Percentiles rank a stretch among this genome's conserved stretches.
These are phyloP conservation scores for Arthrobotrys entomopaga DNA, from an alignment of 2,329 filamentous ascomycete species.

Conservation along the genomic window DNA sequence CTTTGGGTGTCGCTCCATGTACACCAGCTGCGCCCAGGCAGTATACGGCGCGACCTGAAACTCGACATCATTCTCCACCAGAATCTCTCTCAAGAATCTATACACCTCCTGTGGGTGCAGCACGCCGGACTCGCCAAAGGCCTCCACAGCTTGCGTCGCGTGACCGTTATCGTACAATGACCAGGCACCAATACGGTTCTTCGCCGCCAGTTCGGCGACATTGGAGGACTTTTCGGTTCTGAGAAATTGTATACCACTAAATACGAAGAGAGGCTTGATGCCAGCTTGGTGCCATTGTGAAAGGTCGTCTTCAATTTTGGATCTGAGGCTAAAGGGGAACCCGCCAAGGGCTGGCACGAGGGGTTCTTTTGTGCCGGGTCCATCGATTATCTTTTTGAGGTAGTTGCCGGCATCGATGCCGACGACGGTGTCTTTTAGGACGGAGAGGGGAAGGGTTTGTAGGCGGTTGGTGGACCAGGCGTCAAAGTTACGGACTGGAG, in stretches of 20 bases:
- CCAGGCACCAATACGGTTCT: slow-evolving; percentile 83
- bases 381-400: slow-evolving; percentile 79
- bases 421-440: slow-evolving; percentile 78
- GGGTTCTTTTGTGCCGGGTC: slow-evolving; percentile 78
- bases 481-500: slow-evolving; percentile 66
- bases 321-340: slow-evolving; percentile 79
- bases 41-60: slow-evolving; percentile 59
- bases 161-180: slow-evolving; percentile 82
- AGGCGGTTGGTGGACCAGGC: slow-evolving; percentile 68
- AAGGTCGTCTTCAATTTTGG: slow-evolving; percentile 80
- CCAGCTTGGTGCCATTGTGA: slow-evolving; percentile 75
- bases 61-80: slow-evolving; percentile 57
- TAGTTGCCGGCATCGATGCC: slow-evolving; percentile 92
- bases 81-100: slow-evolving; percentile 57
- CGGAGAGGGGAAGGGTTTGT: slow-evolving; percentile 72
- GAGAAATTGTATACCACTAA: slow-evolving; percentile 84
- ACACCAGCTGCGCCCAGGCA: slow-evolving; percentile 59
- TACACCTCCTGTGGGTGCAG: slow-evolving; percentile 57
- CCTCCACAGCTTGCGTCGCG: slow-evolving; percentile 80
- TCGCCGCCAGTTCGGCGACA: slow-evolving; percentile 72
- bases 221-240: slow-evolving; percentile 74
- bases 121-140: slow-evolving; percentile 85
- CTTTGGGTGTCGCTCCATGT: slow-evolving; percentile 58
- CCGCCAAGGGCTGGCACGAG: slow-evolving; percentile 90
- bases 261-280: slow-evolving; percentile 86